These are phyloP conservation scores for Tuber melanosporum DNA, from an alignment of 495 filamentous ascomycete species.

Conservation along the genomic window DNA sequence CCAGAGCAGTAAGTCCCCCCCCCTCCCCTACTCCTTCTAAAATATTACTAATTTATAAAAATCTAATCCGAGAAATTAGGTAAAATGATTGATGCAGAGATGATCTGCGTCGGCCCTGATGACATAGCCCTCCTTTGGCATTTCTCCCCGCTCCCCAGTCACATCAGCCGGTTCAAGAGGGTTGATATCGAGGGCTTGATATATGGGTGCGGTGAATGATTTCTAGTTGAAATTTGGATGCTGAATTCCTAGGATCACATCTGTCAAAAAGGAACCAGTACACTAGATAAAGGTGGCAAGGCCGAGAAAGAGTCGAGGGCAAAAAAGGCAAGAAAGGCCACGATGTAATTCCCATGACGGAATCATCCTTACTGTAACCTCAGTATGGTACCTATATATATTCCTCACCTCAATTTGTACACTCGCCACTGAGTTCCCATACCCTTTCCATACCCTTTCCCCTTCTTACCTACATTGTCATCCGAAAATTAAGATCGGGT, in stretches of 20 bases:
- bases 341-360: background rate
- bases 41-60: background rate
- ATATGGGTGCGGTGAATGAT: conserved; percentile 7
- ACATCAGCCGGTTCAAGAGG: conserved; percentile 73
- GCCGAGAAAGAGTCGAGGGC: background rate
- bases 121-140: conserved; percentile 79
- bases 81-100: conserved; percentile 62
- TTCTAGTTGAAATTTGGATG: background rate
- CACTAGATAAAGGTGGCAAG: background rate
- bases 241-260: background rate
- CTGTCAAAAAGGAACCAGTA: background rate
- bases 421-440: background rate
- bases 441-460: background rate
- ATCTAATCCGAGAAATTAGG: conserved; percentile 48
- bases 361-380: background rate
- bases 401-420: background rate
- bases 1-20: conserved; percentile 54
- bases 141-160: conserved; percentile 54
- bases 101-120: conserved; percentile 72
- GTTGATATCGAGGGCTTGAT: conserved; percentile 64
- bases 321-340: background rate
- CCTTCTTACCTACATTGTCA: background rate
- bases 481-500: background rate
- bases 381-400: background rate
- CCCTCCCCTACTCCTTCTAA: conserved; percentile 1